phyloP scores from a whole-genome alignment of 2,329 filamentous ascomycete species.

The Blastomyces percursus region DNA sequence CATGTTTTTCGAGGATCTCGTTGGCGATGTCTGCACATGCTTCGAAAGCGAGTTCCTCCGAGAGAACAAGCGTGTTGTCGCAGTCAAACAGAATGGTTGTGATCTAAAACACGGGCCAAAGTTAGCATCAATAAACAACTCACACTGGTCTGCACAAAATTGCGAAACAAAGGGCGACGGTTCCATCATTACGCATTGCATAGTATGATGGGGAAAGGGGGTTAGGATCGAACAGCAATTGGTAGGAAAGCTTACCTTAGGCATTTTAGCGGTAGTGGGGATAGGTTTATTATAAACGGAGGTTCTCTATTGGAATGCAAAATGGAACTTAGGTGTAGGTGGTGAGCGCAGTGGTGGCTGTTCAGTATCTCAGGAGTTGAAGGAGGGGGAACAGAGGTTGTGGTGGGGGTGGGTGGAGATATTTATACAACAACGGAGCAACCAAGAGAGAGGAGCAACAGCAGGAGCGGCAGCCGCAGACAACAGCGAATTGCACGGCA shows the following conservation, averaged over 20 bases:
- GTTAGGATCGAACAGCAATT: not conserved
- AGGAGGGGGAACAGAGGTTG: not conserved
- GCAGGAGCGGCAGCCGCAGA: too few species aligned
- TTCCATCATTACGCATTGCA: not conserved
- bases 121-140: slow-evolving; percentile 6
- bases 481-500: not conserved
- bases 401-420: not conserved
- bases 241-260: slow-evolving; percentile 4
- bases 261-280: slow-evolving; percentile 3
- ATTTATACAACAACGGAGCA: not conserved
- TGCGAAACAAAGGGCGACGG: not conserved
- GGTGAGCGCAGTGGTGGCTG: not conserved
- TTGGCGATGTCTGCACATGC: slow-evolving; percentile 85
- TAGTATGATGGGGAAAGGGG: not conserved
- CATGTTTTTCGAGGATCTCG: slow-evolving; percentile 60
- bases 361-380: not conserved
- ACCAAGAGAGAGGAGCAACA: not conserved
- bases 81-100: slow-evolving; percentile 62
- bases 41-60: slow-evolving; percentile 82
- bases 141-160: not conserved
- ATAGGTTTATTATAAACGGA: not conserved
- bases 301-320: not conserved
- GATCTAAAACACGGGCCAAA: slow-evolving; percentile 38
- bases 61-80: slow-evolving; percentile 87
- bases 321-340: not conserved